Percentiles rank a stretch among this genome's conserved stretches.
These are phyloP conservation scores for Achaetomium macrosporum DNA, from an alignment of 2,329 filamentous ascomycete genomes.

Conservation along the genomic window DNA sequence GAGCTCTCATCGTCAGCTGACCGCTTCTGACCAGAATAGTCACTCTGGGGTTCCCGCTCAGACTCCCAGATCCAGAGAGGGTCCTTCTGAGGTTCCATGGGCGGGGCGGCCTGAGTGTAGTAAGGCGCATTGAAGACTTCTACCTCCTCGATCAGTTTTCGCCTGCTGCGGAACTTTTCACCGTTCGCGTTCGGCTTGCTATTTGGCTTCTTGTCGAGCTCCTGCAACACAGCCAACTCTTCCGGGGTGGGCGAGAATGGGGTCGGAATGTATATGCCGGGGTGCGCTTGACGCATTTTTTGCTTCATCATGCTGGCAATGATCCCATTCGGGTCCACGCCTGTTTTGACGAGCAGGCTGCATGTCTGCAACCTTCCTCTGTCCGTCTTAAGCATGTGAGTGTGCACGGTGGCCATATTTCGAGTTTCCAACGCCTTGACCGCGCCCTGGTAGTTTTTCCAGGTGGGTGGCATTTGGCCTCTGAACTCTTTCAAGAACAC, in stretches of 20 bases:
- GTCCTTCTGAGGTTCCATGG: slow-evolving; percentile 12
- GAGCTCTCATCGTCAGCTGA: slow-evolving; percentile 6
- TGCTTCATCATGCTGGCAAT: slow-evolving; percentile 40
- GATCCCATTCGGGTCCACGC: slow-evolving; percentile 38
- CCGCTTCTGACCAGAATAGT: slow-evolving; percentile 10
- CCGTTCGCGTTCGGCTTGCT: slow-evolving; percentile 22
- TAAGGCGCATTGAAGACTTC: slow-evolving; percentile 47
- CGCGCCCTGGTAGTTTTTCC: slow-evolving; percentile 35
- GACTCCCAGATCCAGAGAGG: slow-evolving; percentile 16
- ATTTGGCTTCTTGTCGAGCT: slow-evolving; percentile 19
- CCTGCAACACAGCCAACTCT: slow-evolving; percentile 31
- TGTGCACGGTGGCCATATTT: slow-evolving; percentile 22
- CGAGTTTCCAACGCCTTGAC: slow-evolving; percentile 28
- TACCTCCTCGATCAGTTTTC: slow-evolving; percentile 35
- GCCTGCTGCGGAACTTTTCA: slow-evolving; percentile 30
- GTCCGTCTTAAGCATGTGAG: slow-evolving; percentile 27
- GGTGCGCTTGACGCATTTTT: slow-evolving; percentile 43
- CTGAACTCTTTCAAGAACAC: slow-evolving; percentile 40
- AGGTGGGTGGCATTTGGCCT: slow-evolving; percentile 36
- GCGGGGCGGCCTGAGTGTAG: slow-evolving; percentile 32
- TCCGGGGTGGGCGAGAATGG: slow-evolving; percentile 33
- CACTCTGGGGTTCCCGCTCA: slow-evolving; percentile 6
- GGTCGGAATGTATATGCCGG: slow-evolving; percentile 38
- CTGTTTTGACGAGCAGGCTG: slow-evolving; percentile 39
- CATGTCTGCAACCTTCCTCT: slow-evolving; percentile 40